These are phyloP conservation scores for Kitagawia praeruptora DNA, from an alignment of 129 eudicot species.

Conservation along the genomic window DNA sequence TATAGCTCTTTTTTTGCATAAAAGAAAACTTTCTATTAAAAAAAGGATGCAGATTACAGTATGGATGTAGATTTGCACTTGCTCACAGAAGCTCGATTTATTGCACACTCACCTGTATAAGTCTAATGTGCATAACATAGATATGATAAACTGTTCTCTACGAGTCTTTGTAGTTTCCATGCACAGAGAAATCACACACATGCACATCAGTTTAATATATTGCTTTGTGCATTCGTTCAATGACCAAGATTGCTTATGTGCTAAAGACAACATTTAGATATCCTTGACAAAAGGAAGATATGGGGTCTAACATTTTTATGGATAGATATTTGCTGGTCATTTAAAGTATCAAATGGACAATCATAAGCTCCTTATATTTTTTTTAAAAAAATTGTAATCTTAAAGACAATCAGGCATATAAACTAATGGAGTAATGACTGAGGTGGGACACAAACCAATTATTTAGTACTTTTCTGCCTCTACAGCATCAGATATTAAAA, in stretches of 20 bases:
- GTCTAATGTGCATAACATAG: background rate
- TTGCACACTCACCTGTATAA: background rate
- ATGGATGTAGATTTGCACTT: background rate
- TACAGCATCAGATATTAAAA: background rate
- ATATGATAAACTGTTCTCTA: background rate
- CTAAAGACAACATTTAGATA: background rate
- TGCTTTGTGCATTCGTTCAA: background rate
- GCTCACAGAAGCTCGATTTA: background rate
- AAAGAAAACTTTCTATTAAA: background rate
- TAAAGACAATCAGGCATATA: background rate
- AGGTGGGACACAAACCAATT: background rate
- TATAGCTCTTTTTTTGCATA: too few relatives aligned
- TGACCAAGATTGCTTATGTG: background rate
- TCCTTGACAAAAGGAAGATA: background rate
- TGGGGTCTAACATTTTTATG: background rate
- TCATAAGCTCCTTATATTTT: background rate
- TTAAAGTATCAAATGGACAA: background rate
- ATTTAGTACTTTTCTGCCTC: background rate
- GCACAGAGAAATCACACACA: background rate
- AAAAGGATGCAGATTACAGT: background rate
- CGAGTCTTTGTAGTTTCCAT: background rate
- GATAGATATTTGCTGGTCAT: background rate
- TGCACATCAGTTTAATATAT: background rate
- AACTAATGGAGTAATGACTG: background rate
- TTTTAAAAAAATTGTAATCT: background rate